phyloP scores from a whole-genome alignment of 768 basidiomycete species.

The Pulveroboletus ravenelii region DNA sequence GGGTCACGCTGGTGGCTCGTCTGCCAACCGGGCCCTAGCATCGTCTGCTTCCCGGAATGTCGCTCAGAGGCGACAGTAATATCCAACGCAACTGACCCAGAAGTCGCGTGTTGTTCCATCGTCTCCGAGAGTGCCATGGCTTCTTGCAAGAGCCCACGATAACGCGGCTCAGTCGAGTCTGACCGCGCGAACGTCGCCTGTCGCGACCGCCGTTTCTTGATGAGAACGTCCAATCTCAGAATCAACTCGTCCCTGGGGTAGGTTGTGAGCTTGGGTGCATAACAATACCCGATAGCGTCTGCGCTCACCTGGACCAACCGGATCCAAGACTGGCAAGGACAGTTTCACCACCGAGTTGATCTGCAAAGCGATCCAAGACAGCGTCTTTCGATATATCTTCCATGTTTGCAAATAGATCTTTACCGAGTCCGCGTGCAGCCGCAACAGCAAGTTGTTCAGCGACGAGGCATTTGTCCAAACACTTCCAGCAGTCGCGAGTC shows the following conservation, averaged over 20 bases:
- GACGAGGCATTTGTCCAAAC: constrained; percentile 73
- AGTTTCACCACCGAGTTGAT: constrained; percentile 43
- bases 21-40: constrained; percentile 30
- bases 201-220: constrained; percentile 27
- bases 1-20: constrained; percentile 39
- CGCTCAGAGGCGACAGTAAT: constrained; percentile 34
- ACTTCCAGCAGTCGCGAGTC: constrained; percentile 77
- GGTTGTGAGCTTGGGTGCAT: background rate
- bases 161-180: constrained; percentile 41
- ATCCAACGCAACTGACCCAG: constrained; percentile 13
- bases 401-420: constrained; percentile 44
- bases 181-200: background rate
- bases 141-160: constrained; percentile 44
- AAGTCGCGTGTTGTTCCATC: constrained; percentile 14
- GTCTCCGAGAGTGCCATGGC: constrained; percentile 23
- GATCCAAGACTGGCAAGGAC: constrained; percentile 39
- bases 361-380: constrained; percentile 59
- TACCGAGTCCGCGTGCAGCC: constrained; percentile 20
- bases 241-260: constrained; percentile 18
- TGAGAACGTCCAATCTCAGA: constrained; percentile 29
- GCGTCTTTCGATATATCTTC: constrained; percentile 48
- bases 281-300: background rate
- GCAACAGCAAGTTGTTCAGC: constrained; percentile 58
- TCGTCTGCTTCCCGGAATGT: constrained; percentile 30
- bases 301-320: constrained; percentile 54